phyloP scores from a whole-genome alignment of 176 grass and related monocot species.

The Triticum aestivum region DNA sequence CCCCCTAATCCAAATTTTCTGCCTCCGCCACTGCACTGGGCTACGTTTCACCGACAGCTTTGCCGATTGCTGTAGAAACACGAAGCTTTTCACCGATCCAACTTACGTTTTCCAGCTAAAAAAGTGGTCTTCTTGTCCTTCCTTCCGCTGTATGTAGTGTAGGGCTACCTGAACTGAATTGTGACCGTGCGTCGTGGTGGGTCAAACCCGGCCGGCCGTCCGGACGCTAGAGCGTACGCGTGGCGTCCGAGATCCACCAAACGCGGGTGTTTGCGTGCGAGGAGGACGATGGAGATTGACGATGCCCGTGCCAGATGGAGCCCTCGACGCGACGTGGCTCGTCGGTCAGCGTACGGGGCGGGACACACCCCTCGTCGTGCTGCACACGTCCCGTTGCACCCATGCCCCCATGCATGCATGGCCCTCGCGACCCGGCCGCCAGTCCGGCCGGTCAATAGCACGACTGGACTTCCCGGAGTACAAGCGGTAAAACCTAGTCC shows the following conservation, averaged over 20 bases:
- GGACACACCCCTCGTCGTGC: background rate
- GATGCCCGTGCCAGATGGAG: background rate
- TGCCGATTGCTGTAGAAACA: no score
- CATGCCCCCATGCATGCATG: background rate
- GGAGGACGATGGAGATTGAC: background rate
- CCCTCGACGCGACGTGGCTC: slow-evolving; percentile 25
- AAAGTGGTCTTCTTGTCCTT: no score
- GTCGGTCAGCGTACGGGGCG: background rate
- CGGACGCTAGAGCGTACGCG: background rate
- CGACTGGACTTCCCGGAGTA: background rate
- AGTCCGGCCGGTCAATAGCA: background rate
- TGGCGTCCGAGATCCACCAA: slow-evolving; percentile 30
- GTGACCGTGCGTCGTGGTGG: background rate
- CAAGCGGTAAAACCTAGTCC: background rate
- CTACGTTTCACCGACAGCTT: no score
- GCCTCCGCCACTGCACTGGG: no score
- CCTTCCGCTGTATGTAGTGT: no score
- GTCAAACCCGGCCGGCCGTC: background rate
- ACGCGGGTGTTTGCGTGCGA: slow-evolving; percentile 18
- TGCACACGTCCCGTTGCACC: background rate
- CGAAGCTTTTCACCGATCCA: no score
- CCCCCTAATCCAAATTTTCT: no score
- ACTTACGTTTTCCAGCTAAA: no score
- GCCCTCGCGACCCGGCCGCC: no score
- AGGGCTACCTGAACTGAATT: no score